phyloP scores from a whole-genome alignment of 192 early-diverging fungal species.

The Rhizophlyctis rosea region DNA sequence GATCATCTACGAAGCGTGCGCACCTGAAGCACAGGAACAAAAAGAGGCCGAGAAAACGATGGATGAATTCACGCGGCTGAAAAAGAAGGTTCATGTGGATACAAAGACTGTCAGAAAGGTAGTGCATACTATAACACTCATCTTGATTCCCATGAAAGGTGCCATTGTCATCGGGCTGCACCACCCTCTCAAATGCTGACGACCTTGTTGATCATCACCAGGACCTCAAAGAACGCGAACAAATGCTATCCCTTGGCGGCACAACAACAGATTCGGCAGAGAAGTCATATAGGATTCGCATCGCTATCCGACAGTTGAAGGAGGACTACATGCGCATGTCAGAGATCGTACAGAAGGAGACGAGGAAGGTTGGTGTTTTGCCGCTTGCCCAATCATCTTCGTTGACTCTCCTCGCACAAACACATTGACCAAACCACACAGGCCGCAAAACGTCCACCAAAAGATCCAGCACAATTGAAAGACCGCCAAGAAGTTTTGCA shows the following conservation, averaged over 20 bases:
- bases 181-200: too few relatives aligned
- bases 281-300: conserved; percentile 55
- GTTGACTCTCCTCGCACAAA: background rate
- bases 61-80: conserved; percentile 55
- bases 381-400: background rate
- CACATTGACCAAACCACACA: background rate
- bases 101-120: conserved; percentile 45
- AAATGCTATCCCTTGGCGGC: conserved; percentile 31
- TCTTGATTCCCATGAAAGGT: too few relatives aligned
- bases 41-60: conserved; percentile 34
- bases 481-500: conserved; percentile 52
- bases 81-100: conserved; percentile 51
- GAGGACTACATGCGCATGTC: conserved; percentile 37
- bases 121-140: background rate
- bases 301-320: conserved; percentile 47
- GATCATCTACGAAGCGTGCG: conserved; percentile 56
- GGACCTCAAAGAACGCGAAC: conserved; percentile 53
- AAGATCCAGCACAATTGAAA: conserved; percentile 40
- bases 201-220: conserved; percentile 1
- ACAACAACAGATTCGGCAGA: conserved; percentile 61
- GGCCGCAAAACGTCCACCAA: too few relatives aligned
- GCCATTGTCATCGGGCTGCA: too few relatives aligned
- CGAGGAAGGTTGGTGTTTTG: conserved; percentile 47
- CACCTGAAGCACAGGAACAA: conserved; percentile 44
- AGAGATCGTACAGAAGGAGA: conserved; percentile 51